Evolutionary conservation across 2,329 filamentous ascomycete genomes (phyloP).

Genomic region (Arthroderma sp.): DNA sequence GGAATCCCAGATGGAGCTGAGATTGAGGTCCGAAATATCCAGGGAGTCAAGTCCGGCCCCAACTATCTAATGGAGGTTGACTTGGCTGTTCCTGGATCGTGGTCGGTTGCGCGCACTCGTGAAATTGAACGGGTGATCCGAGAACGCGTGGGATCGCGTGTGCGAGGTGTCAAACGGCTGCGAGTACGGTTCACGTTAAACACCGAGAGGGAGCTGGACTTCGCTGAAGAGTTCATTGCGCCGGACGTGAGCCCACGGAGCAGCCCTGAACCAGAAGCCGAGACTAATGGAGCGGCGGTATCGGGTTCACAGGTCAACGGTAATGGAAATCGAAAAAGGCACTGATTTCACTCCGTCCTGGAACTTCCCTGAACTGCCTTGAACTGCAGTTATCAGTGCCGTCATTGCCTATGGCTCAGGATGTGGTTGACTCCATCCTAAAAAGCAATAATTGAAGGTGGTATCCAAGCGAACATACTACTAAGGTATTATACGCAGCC

Average conservation of each 20-base stretch:
- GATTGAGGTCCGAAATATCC: slow-evolving; percentile 63
- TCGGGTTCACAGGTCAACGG: background rate
- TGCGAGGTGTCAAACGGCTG: slow-evolving; percentile 72
- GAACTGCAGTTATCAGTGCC: too few relatives aligned
- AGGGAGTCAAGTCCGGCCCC: slow-evolving; percentile 88
- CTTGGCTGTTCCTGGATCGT: slow-evolving; percentile 62
- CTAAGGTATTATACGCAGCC: too few relatives aligned
- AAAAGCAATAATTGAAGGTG: too few relatives aligned
- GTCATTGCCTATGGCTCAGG: too few relatives aligned
- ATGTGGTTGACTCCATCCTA: too few relatives aligned
- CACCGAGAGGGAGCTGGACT: slow-evolving; percentile 44
- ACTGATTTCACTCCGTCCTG: background rate
- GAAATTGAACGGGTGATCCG: slow-evolving; percentile 62
- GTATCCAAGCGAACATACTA: too few relatives aligned
- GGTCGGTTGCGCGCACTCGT: slow-evolving; percentile 60
- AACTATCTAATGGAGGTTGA: slow-evolving; percentile 92
- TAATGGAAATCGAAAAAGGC: background rate
- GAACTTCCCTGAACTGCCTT: background rate
- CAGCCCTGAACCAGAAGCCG: slow-evolving; percentile 50
- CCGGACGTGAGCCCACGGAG: slow-evolving; percentile 47
- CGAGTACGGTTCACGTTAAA: slow-evolving; percentile 71
- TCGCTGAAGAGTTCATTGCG: slow-evolving; percentile 69
- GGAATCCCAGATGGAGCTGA: slow-evolving; percentile 44
- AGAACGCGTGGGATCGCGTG: slow-evolving; percentile 58
- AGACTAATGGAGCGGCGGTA: slow-evolving; percentile 24